Conservation (phyloP, 2,329 filamentous ascomycete species). For the Westerdykella sp. region DNA sequence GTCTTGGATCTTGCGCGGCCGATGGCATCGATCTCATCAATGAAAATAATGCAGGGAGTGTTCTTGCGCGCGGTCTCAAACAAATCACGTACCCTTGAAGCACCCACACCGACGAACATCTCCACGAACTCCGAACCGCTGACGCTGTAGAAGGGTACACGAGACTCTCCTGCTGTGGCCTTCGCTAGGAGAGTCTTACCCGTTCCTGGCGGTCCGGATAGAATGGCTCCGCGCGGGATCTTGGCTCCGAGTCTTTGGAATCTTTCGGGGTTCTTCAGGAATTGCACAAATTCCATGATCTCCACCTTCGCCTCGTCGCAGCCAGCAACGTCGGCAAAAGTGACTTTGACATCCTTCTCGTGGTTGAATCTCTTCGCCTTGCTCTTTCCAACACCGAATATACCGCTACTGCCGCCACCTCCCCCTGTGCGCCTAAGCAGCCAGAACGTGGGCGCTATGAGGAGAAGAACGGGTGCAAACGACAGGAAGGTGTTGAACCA, state of each 20-base stretch:
- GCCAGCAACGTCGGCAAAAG: slow-evolving; percentile 92
- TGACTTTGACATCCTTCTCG: slow-evolving; percentile 92
- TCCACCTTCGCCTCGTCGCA: slow-evolving; percentile 98
- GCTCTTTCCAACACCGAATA: slow-evolving; percentile 95
- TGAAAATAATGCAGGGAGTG: slow-evolving; percentile 98
- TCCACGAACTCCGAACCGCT: slow-evolving; percentile 98
- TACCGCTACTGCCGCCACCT: slow-evolving; percentile 61
- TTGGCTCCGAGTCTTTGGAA: slow-evolving; percentile 95
- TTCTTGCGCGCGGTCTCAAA: slow-evolving; percentile 94
- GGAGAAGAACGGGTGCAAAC: slow-evolving; percentile 80
- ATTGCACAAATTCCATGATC: slow-evolving; percentile 99
- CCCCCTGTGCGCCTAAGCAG: slow-evolving; percentile 68
- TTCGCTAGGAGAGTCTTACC: slow-evolving; percentile 97
- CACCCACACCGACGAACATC: slow-evolving; percentile 99
- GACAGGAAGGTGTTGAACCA: slow-evolving; percentile 67
- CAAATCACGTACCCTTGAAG: slow-evolving; percentile 87
- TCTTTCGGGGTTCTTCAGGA: slow-evolving; percentile 85
- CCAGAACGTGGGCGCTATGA: slow-evolving; percentile 78
- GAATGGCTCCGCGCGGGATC: slow-evolving; percentile 92
- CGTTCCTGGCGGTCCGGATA: slow-evolving; percentile 95
- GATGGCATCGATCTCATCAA: slow-evolving; percentile 98
- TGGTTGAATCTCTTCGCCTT: slow-evolving; percentile 97
- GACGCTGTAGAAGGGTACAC: slow-evolving; percentile 96
- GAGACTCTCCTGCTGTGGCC: slow-evolving; percentile 93
- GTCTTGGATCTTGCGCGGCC: slow-evolving; percentile 82